These are phyloP conservation scores for Penicillium bovifimosum DNA, from an alignment of 495 filamentous ascomycete species.

Conservation along the genomic window DNA sequence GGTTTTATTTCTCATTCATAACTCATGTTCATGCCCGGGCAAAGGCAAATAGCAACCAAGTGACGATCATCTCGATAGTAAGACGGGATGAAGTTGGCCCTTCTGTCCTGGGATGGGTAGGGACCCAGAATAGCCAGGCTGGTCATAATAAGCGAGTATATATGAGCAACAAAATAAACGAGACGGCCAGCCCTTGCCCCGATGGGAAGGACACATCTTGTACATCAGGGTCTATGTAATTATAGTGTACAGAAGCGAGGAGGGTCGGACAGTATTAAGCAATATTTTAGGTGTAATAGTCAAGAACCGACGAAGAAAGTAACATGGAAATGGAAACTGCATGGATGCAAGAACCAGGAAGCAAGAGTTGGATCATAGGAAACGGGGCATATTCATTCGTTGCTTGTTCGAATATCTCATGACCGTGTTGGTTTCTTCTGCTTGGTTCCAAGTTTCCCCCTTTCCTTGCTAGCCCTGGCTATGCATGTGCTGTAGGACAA, in stretches of 20 bases:
- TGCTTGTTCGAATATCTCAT: constrained; percentile 29
- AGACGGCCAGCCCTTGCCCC: constrained; percentile 13
- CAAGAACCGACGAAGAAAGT: constrained; percentile 15
- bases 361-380: constrained; percentile 10
- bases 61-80: no score
- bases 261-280: constrained; percentile 14
- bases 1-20: no score
- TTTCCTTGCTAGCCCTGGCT: constrained; percentile 1
- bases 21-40: no score
- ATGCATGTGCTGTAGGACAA: not conserved
- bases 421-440: constrained; percentile 13
- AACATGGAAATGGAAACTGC: constrained; percentile 8
- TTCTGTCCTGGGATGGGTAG: no score
- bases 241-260: no score
- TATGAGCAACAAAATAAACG: not conserved
- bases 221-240: not conserved
- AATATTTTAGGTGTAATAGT: constrained; percentile 18
- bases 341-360: constrained; percentile 14
- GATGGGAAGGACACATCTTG: constrained; percentile 5
- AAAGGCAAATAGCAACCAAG: no score
- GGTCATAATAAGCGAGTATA: not conserved
- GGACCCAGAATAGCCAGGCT: no score
- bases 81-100: no score
- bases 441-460: constrained; percentile 3
- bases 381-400: constrained; percentile 30